Conservation (phyloP, 768 basidiomycete species). For the Russula compacta region DNA sequence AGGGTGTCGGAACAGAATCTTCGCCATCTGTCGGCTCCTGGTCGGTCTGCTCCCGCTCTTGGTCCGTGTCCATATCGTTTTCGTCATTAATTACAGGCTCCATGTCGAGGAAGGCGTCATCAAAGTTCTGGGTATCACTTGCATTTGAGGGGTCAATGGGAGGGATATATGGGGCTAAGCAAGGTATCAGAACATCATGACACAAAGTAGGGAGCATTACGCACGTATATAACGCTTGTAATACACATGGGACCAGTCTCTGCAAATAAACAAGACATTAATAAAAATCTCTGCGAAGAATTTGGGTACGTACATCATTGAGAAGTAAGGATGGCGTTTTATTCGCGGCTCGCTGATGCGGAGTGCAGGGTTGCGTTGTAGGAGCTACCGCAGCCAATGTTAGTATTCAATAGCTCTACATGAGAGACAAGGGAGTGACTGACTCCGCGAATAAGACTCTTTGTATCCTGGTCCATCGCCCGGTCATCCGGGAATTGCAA, state of each 20-base stretch:
- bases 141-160: constrained; percentile 87
- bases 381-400: constrained; percentile 37
- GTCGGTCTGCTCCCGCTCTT: constrained; percentile 59
- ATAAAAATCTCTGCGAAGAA: constrained; percentile 33
- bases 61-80: constrained; percentile 56
- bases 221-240: constrained; percentile 89
- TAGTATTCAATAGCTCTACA: not conserved
- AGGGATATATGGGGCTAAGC: constrained; percentile 81
- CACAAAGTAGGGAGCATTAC: constrained; percentile 25
- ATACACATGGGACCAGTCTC: constrained; percentile 91
- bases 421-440: constrained; percentile 26
- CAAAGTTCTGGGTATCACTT: constrained; percentile 95
- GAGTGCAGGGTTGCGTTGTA: constrained; percentile 87
- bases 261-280: constrained; percentile 28
- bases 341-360: constrained; percentile 90
- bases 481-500: constrained; percentile 82
- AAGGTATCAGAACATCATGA: constrained; percentile 11
- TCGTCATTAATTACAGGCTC: constrained; percentile 83
- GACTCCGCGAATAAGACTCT: constrained; percentile 90
- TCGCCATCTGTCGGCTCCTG: constrained; percentile 66
- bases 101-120: constrained; percentile 95
- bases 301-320: constrained; percentile 49
- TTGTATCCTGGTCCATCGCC: constrained; percentile 91
- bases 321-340: constrained; percentile 92
- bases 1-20: constrained; percentile 69